Conservation (phyloP, 768 basidiomycete species). For the Trametes elegans region DNA sequence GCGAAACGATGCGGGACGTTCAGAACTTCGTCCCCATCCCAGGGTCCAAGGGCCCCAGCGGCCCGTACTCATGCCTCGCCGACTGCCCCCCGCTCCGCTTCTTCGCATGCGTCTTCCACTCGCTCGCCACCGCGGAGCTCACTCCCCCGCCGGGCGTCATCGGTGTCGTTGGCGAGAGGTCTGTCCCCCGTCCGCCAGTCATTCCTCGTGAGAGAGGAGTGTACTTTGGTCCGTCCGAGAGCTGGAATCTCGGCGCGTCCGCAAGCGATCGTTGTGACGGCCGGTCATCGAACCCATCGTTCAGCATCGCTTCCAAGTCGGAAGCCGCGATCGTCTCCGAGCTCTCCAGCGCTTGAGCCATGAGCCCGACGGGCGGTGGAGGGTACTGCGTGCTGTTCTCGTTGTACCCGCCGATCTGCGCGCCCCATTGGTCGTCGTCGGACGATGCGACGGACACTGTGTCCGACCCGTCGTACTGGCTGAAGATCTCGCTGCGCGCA, state of each 20-base stretch:
- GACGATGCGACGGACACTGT: constrained; percentile 78
- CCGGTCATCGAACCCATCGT: constrained; percentile 81
- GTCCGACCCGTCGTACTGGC: constrained; percentile 77
- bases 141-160: constrained; percentile 28
- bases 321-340: constrained; percentile 57
- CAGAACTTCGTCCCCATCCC: constrained; percentile 27
- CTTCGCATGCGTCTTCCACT: constrained; percentile 40
- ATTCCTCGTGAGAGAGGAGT: constrained; percentile 51
- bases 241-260: constrained; percentile 57
- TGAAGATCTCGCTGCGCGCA: constrained; percentile 47
- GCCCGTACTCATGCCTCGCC: constrained; percentile 41
- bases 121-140: constrained; percentile 36
- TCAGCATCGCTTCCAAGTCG: constrained; percentile 91
- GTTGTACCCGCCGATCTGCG: constrained; percentile 94
- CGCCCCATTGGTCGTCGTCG: constrained; percentile 95
- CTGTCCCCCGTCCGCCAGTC: constrained; percentile 36
- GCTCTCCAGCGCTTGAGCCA: constrained; percentile 37
- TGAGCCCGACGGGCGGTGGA: constrained; percentile 78
- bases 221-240: constrained; percentile 59
- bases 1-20: constrained; percentile 1
- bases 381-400: constrained; percentile 78
- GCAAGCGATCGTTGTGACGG: constrained; percentile 41
- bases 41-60: constrained; percentile 44
- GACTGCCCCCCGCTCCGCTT: constrained; percentile 39
- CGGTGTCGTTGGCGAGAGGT: constrained; percentile 33